phyloP scores from a whole-genome alignment of 148 eudicot genomes.

The Vaccinium myrtillus region DNA sequence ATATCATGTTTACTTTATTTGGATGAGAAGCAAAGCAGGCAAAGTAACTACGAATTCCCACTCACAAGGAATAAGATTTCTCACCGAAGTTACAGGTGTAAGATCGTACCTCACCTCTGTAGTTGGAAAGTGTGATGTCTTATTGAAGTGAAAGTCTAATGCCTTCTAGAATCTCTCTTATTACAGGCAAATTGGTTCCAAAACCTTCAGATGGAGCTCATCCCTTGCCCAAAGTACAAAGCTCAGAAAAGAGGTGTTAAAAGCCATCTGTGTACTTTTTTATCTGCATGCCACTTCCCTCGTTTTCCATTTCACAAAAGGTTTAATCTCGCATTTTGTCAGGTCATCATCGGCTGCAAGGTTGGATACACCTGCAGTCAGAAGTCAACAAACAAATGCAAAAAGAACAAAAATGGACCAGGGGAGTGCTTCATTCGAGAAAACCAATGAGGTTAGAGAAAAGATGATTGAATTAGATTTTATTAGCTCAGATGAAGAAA shows the following conservation, averaged over 20 bases:
- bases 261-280: not conserved
- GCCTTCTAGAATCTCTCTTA: not conserved
- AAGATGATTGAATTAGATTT: slow-evolving; percentile 83
- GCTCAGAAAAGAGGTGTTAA: slow-evolving; percentile 49
- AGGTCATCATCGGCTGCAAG: slow-evolving; percentile 35
- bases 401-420: slow-evolving; percentile 57
- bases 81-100: slow-evolving; percentile 82
- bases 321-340: slow-evolving; percentile 9
- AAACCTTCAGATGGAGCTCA: slow-evolving; percentile 33
- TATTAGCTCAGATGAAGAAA: slow-evolving; percentile 83
- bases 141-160: not conserved
- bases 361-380: slow-evolving; percentile 28
- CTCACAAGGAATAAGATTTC: slow-evolving; percentile 91
- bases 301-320: slow-evolving; percentile 10
- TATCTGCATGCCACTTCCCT: not conserved
- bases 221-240: slow-evolving; percentile 28
- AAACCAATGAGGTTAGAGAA: slow-evolving; percentile 35
- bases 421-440: slow-evolving; percentile 29
- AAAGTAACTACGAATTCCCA: slow-evolving; percentile 69
- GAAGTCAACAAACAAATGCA: slow-evolving; percentile 43
- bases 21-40: slow-evolving; percentile 63
- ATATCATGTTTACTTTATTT: not conserved
- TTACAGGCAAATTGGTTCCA: slow-evolving; percentile 43
- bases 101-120: slow-evolving; percentile 13
- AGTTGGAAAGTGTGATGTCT: not conserved